phyloP scores from a whole-genome alignment of 2,329 filamentous ascomycete species.

The Colletotrichum abscissum region DNA sequence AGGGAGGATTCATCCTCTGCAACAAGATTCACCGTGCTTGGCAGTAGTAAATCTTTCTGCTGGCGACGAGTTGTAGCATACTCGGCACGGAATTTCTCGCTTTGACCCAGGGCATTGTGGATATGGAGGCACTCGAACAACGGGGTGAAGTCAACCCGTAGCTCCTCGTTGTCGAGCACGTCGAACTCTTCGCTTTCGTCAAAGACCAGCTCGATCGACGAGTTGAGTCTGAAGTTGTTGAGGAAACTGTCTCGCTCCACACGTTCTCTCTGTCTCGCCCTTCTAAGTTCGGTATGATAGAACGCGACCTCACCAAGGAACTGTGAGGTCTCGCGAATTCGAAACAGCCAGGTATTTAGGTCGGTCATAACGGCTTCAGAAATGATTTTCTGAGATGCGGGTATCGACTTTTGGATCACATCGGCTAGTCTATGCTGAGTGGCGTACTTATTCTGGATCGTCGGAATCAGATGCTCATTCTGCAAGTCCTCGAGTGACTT shows the following conservation, averaged over 20 bases:
- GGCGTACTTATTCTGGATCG: conserved; percentile 83
- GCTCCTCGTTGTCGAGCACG: conserved; percentile 92
- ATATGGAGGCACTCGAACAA: conserved; percentile 97
- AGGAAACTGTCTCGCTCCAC: conserved; percentile 81
- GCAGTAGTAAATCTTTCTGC: conserved; percentile 92
- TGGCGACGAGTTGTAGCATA: conserved; percentile 91
- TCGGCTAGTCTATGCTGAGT: conserved; percentile 95
- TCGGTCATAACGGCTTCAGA: conserved; percentile 98
- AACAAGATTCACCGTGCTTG: conserved; percentile 78
- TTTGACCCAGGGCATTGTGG: conserved; percentile 92
- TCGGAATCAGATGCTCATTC: conserved; percentile 86
- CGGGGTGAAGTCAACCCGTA: conserved; percentile 94
- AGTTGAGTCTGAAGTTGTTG: conserved; percentile 90
- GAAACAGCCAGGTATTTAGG: conserved; percentile 95
- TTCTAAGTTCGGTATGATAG: conserved; percentile 91
- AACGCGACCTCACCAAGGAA: conserved; percentile 97
- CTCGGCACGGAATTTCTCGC: conserved; percentile 88
- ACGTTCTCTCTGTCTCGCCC: conserved; percentile 84
- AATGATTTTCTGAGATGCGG: conserved; percentile 90
- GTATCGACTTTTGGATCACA: conserved; percentile 95
- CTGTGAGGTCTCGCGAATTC: conserved; percentile 94
- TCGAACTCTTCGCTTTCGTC: conserved; percentile 97
- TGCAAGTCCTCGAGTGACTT: conserved; percentile 95
- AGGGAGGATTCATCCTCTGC: conserved; percentile 87
- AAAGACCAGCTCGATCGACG: conserved; percentile 92